These are phyloP conservation scores for Yarrowia bubula DNA, from an alignment of 805 yeast genomes.

Conservation along the genomic window DNA sequence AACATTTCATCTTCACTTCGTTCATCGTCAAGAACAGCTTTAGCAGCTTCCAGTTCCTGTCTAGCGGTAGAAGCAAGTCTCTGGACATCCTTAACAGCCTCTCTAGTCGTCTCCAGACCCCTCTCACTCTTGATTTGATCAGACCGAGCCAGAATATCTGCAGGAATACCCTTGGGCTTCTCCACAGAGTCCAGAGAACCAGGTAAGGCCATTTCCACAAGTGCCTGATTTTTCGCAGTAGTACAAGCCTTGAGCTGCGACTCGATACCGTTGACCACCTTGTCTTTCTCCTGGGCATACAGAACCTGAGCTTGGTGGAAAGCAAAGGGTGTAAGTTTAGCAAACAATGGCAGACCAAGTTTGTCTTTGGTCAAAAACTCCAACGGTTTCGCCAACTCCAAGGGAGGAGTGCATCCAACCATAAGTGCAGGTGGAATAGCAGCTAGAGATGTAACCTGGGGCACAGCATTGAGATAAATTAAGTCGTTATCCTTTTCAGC, in stretches of 20 bases:
- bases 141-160: slow-evolving; percentile 53
- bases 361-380: slow-evolving; percentile 32
- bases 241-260: slow-evolving; percentile 45
- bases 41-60: slow-evolving; percentile 39
- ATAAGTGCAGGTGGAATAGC: slow-evolving; percentile 48
- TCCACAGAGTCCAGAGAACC: slow-evolving; percentile 61
- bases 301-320: slow-evolving; percentile 67
- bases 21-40: slow-evolving; percentile 50
- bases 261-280: slow-evolving; percentile 33
- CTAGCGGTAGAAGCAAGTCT: slow-evolving; percentile 45
- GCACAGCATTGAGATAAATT: slow-evolving; percentile 68
- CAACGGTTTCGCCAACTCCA: slow-evolving; percentile 41
- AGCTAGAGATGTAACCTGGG: slow-evolving; percentile 44
- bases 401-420: slow-evolving; percentile 50
- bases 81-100: slow-evolving; percentile 48
- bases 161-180: slow-evolving; percentile 56
- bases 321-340: slow-evolving; percentile 62
- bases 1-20: slow-evolving; percentile 55
- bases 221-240: slow-evolving; percentile 4
- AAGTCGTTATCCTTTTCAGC: slow-evolving; percentile 80
- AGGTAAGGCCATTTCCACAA: slow-evolving; percentile 43
- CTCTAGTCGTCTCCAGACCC: slow-evolving; percentile 48
- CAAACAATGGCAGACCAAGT: slow-evolving; percentile 45
- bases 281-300: slow-evolving; percentile 49
- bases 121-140: slow-evolving; percentile 54